These are phyloP conservation scores for Tolypocladium tropicale DNA, from an alignment of 2,329 filamentous ascomycete species.

Conservation along the genomic window DNA sequence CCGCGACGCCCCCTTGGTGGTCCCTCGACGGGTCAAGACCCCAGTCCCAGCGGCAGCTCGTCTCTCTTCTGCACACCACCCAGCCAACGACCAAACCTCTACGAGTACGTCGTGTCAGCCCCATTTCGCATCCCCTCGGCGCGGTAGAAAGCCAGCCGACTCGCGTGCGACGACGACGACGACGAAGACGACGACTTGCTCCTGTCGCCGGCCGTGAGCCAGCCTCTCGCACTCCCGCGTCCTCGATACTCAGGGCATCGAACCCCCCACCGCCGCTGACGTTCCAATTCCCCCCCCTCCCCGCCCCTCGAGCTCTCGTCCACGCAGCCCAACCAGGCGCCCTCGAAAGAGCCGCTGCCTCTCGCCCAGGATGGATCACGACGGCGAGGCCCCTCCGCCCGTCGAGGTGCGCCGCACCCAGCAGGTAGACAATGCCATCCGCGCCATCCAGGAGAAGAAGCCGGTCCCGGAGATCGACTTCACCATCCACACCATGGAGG, in stretches of 20 bases:
- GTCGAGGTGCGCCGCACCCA: constrained; percentile 38
- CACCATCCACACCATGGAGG: constrained; percentile 96
- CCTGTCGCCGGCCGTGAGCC: constrained; percentile 8
- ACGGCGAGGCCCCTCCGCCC: constrained; percentile 22
- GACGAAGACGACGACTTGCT: not conserved
- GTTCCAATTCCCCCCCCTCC: not conserved
- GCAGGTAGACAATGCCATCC: constrained; percentile 81
- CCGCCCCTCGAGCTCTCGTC: not conserved
- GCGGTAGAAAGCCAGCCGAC: not conserved
- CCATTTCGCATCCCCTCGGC: not conserved
- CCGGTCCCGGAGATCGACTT: constrained; percentile 97
- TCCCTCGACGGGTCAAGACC: not conserved
- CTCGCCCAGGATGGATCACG: constrained; percentile 36
- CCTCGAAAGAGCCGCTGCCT: not conserved
- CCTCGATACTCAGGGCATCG: not conserved
- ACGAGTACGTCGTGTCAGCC: not conserved
- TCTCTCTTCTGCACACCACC: constrained; percentile 5
- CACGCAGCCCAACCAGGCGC: not conserved
- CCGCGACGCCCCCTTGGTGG: not conserved
- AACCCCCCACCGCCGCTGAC: not conserved
- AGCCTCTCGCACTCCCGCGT: not conserved
- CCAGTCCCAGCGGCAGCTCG: constrained; percentile 1
- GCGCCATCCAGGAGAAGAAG: constrained; percentile 89
- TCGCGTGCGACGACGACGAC: not conserved
- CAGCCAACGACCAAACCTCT: not conserved